phyloP scores from a whole-genome alignment of 768 basidiomycete genomes.

The Albatrellus ellisii region DNA sequence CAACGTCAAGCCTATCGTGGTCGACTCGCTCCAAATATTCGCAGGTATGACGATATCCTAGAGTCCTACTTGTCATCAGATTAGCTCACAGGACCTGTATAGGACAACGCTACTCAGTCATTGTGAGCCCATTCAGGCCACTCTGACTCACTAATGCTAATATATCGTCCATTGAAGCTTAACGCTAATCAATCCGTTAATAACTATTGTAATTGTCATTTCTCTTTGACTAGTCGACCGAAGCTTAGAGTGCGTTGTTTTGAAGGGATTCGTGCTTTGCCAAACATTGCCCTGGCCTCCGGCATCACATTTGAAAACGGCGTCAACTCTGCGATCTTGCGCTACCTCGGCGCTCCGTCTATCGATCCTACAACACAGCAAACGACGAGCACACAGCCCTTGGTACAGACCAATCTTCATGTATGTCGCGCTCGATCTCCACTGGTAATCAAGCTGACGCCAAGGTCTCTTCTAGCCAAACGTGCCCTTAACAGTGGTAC shows the following conservation, averaged over 20 bases:
- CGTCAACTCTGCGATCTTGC: conserved; percentile 40
- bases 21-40: conserved; percentile 16
- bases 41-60: conserved; percentile 7
- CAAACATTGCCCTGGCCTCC: conserved; percentile 14
- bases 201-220: conserved; percentile 1
- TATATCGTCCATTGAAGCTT: conserved; percentile 6
- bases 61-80: not conserved
- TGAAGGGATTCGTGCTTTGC: conserved; percentile 13
- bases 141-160: not conserved
- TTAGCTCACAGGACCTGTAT: not conserved
- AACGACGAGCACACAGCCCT: conserved; percentile 17
- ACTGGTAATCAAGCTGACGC: not conserved
- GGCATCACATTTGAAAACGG: conserved; percentile 20
- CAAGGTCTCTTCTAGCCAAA: not conserved
- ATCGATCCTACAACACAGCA: conserved; percentile 28
- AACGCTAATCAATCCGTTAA: not conserved
- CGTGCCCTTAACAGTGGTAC: not conserved
- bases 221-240: not conserved
- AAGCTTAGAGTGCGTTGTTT: not conserved
- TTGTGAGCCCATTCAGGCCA: not conserved
- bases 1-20: conserved; percentile 12
- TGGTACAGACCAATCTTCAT: conserved; percentile 27
- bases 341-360: conserved; percentile 31
- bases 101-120: conserved; percentile 1
- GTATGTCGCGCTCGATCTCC: not conserved